These are phyloP conservation scores for Acorus gramineus DNA, from an alignment of 106 monocot species.

Conservation along the genomic window DNA sequence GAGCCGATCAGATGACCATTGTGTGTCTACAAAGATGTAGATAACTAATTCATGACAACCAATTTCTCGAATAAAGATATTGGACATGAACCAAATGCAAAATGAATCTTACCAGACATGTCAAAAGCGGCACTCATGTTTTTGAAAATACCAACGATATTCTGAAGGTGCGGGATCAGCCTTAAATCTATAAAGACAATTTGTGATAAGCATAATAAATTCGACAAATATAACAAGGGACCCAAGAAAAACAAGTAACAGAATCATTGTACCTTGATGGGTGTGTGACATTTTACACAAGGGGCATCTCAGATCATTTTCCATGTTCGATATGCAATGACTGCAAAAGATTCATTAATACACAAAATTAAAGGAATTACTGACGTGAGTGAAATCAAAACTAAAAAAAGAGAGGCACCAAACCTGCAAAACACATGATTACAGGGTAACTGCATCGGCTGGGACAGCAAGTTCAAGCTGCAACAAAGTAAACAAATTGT, in stretches of 20 bases:
- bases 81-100: not conserved
- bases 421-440: slow-evolving; percentile 70
- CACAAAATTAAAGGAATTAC: not conserved
- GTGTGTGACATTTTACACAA: slow-evolving; percentile 37
- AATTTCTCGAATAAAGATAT: not conserved
- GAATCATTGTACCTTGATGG: slow-evolving; percentile 40
- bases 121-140: slow-evolving; percentile 52
- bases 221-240: not conserved
- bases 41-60: not conserved
- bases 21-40: not conserved
- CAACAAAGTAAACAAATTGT: not conserved
- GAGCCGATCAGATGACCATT: too few species aligned
- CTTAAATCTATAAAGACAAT: slow-evolving; percentile 48
- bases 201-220: not conserved
- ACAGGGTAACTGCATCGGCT: slow-evolving; percentile 50
- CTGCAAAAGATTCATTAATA: slow-evolving; percentile 24
- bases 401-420: not conserved
- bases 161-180: slow-evolving; percentile 42
- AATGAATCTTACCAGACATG: slow-evolving; percentile 24
- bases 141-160: slow-evolving; percentile 53
- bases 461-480: slow-evolving; percentile 47
- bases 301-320: slow-evolving; percentile 26
- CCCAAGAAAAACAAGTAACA: too few species aligned
- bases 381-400: not conserved
- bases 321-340: slow-evolving; percentile 28